Evolutionary conservation across 2,329 filamentous ascomycete genomes (phyloP), one percentile per base, ranked within the genome.

Genomic region (Zasmidium cellare): DNA sequence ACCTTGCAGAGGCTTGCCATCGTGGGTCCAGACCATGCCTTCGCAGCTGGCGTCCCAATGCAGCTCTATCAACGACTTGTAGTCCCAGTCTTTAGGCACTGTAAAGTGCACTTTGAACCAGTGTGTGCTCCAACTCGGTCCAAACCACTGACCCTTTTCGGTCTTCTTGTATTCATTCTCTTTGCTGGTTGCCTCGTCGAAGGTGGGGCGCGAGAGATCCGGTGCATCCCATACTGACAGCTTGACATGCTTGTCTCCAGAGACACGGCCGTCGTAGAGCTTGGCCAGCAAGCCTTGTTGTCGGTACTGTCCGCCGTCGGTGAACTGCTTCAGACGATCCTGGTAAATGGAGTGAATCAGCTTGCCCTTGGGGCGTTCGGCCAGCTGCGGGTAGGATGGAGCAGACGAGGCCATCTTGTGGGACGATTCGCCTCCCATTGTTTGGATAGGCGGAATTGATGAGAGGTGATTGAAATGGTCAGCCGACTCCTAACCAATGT

Each of bases 11-110:
- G 92, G 91, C 59, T 89, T 85, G n/a, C 94, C 94, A 62, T 96
- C 85, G 59, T 93, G 86, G 0, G 88, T 90, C 91, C 92, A 99
- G 46, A 99, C 85, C 75, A 97, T 79, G n/a, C 90, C 94, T 77
- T 99, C 94, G 67, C 92, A 96, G 77, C 91, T 89, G 38, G 89
- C 88, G 76, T 99, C 93, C 93, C 94, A 99, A 69, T 96, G 92
- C 57, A 97, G 87, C 75, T 97, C 92, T n/a, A 99, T 82, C 48
- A 89, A 87, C 65, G 92, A 86, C 68, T 94, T 91, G 63, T 91
- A 78, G 23, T 76, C 78, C 68, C 97, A 83, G 12, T 90, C 79
- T 55, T 84, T 72, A 7, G 94, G 93, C 14, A 97, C 83, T 3
- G 84, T 90, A 61, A 99, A 78, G 56, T 87, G 79, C 56, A 97